Evolutionary conservation across 2,329 filamentous ascomycete genomes (phyloP), one percentile per base, ranked within the genome.

Genomic region (Clarireedia hainanense): DNA sequence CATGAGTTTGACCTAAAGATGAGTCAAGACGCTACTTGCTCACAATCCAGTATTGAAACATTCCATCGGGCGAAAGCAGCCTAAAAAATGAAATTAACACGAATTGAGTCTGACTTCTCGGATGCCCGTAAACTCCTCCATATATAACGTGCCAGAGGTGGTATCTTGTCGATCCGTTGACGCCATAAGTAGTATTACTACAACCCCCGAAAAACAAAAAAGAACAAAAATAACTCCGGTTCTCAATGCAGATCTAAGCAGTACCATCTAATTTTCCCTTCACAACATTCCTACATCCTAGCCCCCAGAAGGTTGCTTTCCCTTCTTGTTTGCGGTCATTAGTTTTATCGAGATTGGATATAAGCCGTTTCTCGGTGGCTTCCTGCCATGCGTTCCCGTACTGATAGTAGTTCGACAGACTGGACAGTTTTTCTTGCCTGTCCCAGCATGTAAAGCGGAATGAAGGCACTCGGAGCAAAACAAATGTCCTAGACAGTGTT

Each of bases 391-490:
- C 65, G 73, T 56, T 77, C 76, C 20, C 67, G 73, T 72, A 53
- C 80, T 80, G 45, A 86, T 74, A 56, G 80, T 80, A 47, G 80
- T 74, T 34, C 83, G 76, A 67, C 83, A 86, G 60, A 86, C 83
- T 0, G 83, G 83, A 57, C 83, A 86, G 54, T 78, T 77, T 48
- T 67, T 67, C 56, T 78, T 79, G 56, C 76, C 79, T n/a, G 48
- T 59, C 52, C 82, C 78, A 34, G 81, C 80, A 57, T 80, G 71
- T 2, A 86, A 74, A 4, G 83, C 79, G 10, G 78, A 77, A 63
- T 84, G 80, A 2, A 86, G 73, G 64, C 83, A 86, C 56, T 79
- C 75, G 47, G 79, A 77, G 60, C 83, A 86, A 66, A 84, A 86
- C 2, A 86, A 71, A 63, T 86, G 83, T 9, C 83, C 83, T 85